phyloP scores from a whole-genome alignment of 495 filamentous ascomycete genomes.

The Aspergillus asperescens region DNA sequence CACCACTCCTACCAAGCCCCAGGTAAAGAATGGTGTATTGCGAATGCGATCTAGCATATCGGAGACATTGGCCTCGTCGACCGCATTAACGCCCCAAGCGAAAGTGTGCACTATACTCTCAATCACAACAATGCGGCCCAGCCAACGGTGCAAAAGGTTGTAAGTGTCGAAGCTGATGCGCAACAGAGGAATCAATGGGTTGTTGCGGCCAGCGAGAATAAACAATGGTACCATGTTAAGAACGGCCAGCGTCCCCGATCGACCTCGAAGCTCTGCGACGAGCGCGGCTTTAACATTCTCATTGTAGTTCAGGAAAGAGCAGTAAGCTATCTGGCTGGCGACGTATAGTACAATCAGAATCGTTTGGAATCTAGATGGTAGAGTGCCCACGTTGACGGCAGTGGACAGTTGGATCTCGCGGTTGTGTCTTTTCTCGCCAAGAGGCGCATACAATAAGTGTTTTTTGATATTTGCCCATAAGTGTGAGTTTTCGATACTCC shows the following conservation, averaged over 20 bases:
- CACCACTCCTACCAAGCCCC: slow-evolving; percentile 46
- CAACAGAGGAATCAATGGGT: slow-evolving; percentile 77
- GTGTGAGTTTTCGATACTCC: slow-evolving; percentile 58
- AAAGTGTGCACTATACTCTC: slow-evolving; percentile 71
- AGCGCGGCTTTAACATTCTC: slow-evolving; percentile 43
- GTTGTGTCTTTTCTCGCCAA: slow-evolving; percentile 81
- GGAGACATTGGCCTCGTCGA: slow-evolving; percentile 38
- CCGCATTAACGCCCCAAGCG: slow-evolving; percentile 58
- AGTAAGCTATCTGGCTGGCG: slow-evolving; percentile 72
- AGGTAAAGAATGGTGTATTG: slow-evolving; percentile 56
- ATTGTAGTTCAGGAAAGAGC: slow-evolving; percentile 65
- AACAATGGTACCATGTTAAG: slow-evolving; percentile 92
- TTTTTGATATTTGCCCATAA: slow-evolving; percentile 73
- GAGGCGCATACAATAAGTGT: slow-evolving; percentile 73
- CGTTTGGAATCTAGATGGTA: slow-evolving; percentile 81
- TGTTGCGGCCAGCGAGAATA: slow-evolving; percentile 86
- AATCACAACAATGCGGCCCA: slow-evolving; percentile 77
- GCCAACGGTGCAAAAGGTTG: slow-evolving; percentile 92
- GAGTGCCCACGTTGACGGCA: slow-evolving; percentile 81
- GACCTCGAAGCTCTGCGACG: slow-evolving; percentile 68
- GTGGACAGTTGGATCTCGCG: slow-evolving; percentile 78
- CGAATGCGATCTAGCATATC: slow-evolving; percentile 54
- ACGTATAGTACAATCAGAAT: slow-evolving; percentile 69
- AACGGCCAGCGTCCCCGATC: slow-evolving; percentile 73
- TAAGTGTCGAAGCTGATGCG: slow-evolving; percentile 94